Conservation (phyloP, 305 asterid species). For the Solanum hybrid region DNA sequence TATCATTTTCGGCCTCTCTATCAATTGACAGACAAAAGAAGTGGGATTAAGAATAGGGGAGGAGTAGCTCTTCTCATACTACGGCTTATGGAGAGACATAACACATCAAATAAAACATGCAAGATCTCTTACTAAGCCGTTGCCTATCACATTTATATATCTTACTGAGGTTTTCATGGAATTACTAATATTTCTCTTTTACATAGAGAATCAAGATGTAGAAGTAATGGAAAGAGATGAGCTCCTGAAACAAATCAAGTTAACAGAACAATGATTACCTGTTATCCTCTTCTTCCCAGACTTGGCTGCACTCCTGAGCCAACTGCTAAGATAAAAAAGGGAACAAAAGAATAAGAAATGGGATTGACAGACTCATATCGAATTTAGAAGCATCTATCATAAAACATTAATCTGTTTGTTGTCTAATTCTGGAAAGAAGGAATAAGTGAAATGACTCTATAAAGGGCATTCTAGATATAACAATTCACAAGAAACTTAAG, state of each 20-base stretch:
- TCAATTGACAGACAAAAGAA: not conserved
- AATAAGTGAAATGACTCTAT: not conserved
- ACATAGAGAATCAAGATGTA: not conserved
- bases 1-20: not conserved
- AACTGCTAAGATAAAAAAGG: not conserved
- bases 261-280: not conserved
- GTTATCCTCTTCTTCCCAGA: not conserved
- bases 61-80: not conserved
- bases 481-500: not conserved
- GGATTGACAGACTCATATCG: not conserved
- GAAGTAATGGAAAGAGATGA: not conserved
- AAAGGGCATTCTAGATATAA: not conserved
- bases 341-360: not conserved
- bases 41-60: not conserved
- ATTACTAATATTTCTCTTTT: not conserved
- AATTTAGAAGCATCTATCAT: not conserved
- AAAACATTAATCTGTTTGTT: not conserved
- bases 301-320: not conserved
- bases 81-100: not conserved
- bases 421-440: not conserved
- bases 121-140: not conserved
- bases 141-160: not conserved
- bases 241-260: not conserved
- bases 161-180: not conserved
- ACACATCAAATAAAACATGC: not conserved